Base-by-base conservation (phyloP, 23 red algal species). In the Gracilaria domingensis region DNA sequence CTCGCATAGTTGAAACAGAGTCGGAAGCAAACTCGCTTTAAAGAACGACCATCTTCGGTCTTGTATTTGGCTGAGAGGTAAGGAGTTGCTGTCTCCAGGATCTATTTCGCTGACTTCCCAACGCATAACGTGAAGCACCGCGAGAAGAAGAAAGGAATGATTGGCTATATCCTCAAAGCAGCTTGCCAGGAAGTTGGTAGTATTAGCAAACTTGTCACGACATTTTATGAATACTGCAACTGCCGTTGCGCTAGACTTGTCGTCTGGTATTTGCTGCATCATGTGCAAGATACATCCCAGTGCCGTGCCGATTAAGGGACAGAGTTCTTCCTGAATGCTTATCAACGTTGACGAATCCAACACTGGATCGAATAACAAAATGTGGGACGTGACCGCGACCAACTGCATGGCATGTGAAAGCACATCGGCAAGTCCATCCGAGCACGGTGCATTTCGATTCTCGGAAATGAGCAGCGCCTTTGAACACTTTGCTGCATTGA, bases 121-220 rank as follows among this genome's bases (percentile, higher is more conserved):
- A 20, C 79, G 79, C 54, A 82, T 82, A n/a, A 82, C 17, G 37
- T 82, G 79, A 82, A 82, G 35, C 56, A 82, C 23, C 11, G 79
- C 79, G 8, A 82, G 53, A 21, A 82, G 12, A 16, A 62, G 17
- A 65, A 44, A 82, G 35, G 53, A 62, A 25, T 37, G 54, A 44
- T 32, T 16, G 55, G 79, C 20, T 40, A 56, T 32, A 65, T 40
- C 36, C 36, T 56, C 53, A 42, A 56, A 42, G 36, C 38, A 77
- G 42, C 30, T 49, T 48, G 23, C 72, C 39, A 53, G 49, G 64
- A 82, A 82, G 53, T 40, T 53, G 18, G 18, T 12, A 13, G 53
- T 59, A 3, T 34, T 35, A 12, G 45, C 39, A 60, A 82, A 34
- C 36, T 45, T 44, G 23, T 82, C 34, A 62, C 20, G 23, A 62